phyloP scores from a whole-genome alignment of 1,139 yeast genomes.

The Hansenula lynferdii region DNA sequence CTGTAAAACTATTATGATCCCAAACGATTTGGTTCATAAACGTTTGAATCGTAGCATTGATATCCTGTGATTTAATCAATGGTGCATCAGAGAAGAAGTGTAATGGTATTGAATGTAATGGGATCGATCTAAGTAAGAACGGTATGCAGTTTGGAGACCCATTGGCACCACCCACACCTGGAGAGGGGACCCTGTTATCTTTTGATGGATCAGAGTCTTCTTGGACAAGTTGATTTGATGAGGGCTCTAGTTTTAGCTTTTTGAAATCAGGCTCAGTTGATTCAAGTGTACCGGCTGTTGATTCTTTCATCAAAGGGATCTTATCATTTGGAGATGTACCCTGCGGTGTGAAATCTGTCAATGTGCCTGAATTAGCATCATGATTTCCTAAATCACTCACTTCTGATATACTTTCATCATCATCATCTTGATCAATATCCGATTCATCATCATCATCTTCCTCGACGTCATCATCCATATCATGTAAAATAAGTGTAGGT shows the following conservation, averaged over 20 bases:
- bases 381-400: conserved; percentile 5
- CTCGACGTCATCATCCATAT: conserved; percentile 23
- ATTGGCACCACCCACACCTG: conserved; percentile 2
- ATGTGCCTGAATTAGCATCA: not conserved
- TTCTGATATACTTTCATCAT: conserved; percentile 11
- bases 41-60: conserved; percentile 24
- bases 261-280: conserved; percentile 17
- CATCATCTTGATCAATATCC: conserved; percentile 19
- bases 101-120: conserved; percentile 54
- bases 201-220: not conserved
- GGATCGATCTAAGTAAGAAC: conserved; percentile 56
- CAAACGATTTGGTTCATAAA: conserved; percentile 40
- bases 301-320: not conserved
- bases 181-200: not conserved
- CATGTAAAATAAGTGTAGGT: conserved; percentile 13
- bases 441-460: conserved; percentile 14
- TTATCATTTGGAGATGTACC: not conserved
- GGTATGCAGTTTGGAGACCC: conserved; percentile 50
- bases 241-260: conserved; percentile 9
- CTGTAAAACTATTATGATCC: conserved; percentile 31
- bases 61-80: conserved; percentile 13
- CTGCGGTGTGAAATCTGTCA: not conserved
- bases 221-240: not conserved
- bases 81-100: conserved; percentile 30
- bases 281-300: not conserved